Evolutionary conservation across 2,329 filamentous ascomycete genomes (phyloP).

Genomic region (Xylaria polymorpha): DNA sequence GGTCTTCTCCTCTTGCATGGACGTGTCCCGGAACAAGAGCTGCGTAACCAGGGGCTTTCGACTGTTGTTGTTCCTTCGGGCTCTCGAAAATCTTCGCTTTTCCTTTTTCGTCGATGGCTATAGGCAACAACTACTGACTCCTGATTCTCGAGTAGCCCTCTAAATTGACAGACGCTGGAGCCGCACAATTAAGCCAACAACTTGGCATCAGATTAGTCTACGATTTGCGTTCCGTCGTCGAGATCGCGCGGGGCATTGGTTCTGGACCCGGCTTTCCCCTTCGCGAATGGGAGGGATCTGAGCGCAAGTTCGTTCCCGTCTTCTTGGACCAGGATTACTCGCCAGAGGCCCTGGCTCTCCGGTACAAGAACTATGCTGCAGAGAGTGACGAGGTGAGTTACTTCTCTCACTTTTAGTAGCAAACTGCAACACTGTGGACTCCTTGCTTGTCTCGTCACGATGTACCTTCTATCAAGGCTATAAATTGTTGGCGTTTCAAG

Average conservation of each 20-base stretch:
- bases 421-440: neutral
- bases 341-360: conserved; percentile 66
- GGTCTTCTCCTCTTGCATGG: conserved; percentile 9
- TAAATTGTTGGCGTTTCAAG: conserved; percentile 4
- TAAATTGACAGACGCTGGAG: conserved; percentile 64
- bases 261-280: conserved; percentile 50
- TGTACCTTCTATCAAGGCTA: neutral
- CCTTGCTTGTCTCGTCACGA: neutral
- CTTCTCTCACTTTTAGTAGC: neutral
- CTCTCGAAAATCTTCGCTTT: neutral
- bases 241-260: conserved; percentile 62
- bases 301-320: conserved; percentile 68
- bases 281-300: conserved; percentile 62
- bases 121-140: conserved; percentile 15
- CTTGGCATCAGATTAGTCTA: conserved; percentile 67
- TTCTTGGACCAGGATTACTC: conserved; percentile 68
- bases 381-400: conserved; percentile 43
- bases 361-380: conserved; percentile 66
- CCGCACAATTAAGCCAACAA: conserved; percentile 58
- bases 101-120: neutral
- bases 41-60: neutral
- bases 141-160: conserved; percentile 56
- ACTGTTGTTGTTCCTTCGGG: neutral
- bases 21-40: neutral
- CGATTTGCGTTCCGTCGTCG: conserved; percentile 53